These are phyloP conservation scores for Terana coerulea DNA, from an alignment of 768 basidiomycete species.

Conservation along the genomic window DNA sequence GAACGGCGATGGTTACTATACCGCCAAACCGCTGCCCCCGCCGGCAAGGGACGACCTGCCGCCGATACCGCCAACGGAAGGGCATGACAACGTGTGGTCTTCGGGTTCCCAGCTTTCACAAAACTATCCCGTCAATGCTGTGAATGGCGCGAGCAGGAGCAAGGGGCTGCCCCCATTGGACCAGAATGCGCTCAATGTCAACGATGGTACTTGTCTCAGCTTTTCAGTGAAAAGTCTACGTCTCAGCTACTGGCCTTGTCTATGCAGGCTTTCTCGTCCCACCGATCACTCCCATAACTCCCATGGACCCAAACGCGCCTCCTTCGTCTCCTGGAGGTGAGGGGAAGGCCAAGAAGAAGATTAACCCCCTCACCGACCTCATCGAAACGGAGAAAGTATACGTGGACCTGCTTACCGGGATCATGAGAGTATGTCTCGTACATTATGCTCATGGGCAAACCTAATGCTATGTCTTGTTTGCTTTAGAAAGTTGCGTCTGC, in stretches of 20 bases:
- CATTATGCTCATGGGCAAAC: no score
- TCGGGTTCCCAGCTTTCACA: slow-evolving; percentile 22
- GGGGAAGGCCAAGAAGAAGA: slow-evolving; percentile 56
- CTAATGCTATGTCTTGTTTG: slow-evolving; percentile 36
- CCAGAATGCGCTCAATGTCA: slow-evolving; percentile 7
- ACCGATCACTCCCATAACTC: slow-evolving; percentile 16
- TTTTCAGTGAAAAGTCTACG: background rate
- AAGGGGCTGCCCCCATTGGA: slow-evolving; percentile 13
- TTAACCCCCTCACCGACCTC: slow-evolving; percentile 87
- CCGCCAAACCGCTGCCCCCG: slow-evolving; percentile 27
- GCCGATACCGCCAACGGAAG: slow-evolving; percentile 21
- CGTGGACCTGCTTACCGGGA: slow-evolving; percentile 83
- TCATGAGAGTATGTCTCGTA: slow-evolving; percentile 73
- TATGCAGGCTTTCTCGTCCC: slow-evolving; percentile 9
- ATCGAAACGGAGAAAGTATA: slow-evolving; percentile 92
- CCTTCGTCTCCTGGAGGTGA: slow-evolving; percentile 30
- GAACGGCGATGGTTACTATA: slow-evolving; percentile 16
- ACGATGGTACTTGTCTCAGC: slow-evolving; percentile 6
- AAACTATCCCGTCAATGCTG: slow-evolving; percentile 16
- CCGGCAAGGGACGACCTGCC: slow-evolving; percentile 29
- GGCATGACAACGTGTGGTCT: slow-evolving; percentile 8
- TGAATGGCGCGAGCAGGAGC: slow-evolving; percentile 1
- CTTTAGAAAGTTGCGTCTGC: slow-evolving; percentile 92
- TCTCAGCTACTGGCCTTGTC: no score
- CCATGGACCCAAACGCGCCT: slow-evolving; percentile 20